phyloP scores from a whole-genome alignment of 257 asterid species.

The Craterostigma plantagineum region DNA sequence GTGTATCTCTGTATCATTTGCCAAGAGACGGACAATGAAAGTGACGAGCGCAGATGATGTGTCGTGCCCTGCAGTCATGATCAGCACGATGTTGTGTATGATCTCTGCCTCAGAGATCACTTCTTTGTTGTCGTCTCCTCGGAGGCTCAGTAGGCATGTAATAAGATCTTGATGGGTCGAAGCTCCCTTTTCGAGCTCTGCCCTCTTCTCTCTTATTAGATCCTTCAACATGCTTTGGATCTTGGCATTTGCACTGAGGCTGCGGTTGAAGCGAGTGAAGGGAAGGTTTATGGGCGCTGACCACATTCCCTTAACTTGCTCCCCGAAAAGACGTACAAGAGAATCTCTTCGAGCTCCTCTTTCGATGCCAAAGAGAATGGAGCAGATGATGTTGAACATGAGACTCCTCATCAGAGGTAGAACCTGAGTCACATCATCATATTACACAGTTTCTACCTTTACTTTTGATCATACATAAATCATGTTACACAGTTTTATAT shows the following conservation, averaged over 20 bases:
- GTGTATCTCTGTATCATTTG: constrained; percentile 21
- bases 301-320: constrained; percentile 52
- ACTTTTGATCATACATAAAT: too few species aligned
- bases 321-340: constrained; percentile 19
- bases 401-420: constrained; percentile 53
- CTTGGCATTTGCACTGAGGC: constrained; percentile 48
- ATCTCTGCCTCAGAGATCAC: constrained; percentile 41
- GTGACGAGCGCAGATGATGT: constrained; percentile 46
- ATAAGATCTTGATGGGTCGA: constrained; percentile 41
- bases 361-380: constrained; percentile 45
- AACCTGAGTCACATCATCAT: constrained; percentile 23
- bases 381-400: constrained; percentile 60
- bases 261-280: constrained; percentile 40
- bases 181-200: constrained; percentile 25
- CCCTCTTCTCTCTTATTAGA: constrained; percentile 29
- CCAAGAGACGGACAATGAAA: constrained; percentile 30
- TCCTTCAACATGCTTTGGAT: constrained; percentile 27
- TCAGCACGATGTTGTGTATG: constrained; percentile 36
- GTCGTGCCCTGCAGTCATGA: constrained; percentile 58
- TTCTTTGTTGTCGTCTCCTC: constrained; percentile 17
- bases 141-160: constrained; percentile 43
- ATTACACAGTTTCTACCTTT: too few species aligned
- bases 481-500: too few species aligned
- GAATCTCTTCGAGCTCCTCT: constrained; percentile 29
- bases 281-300: constrained; percentile 53